Base-by-base conservation (phyloP, 2,329 filamentous ascomycete genomes). In the Domatiomyces catenatus region DNA sequence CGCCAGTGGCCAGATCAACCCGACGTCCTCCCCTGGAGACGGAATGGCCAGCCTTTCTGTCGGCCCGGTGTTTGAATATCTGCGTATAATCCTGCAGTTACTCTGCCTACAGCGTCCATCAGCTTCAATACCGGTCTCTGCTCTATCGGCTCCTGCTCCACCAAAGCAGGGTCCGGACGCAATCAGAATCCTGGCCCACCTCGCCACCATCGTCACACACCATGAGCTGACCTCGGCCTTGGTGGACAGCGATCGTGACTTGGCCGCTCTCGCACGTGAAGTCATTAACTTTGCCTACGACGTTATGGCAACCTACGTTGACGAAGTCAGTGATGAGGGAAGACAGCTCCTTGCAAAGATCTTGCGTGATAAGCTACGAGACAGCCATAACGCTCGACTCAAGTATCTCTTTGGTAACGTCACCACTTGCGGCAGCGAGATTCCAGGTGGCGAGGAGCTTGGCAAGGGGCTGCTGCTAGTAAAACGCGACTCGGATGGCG, bases 241-340 rank as follows among this genome's bases (percentile, higher is more conserved):
- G 6, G 52, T 15, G 32, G 32, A 39, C 32, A 39, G 32, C 15
- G 32, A 39, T 39, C 10, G 10, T 12, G 32, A 10, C 32, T 15
- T 39, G 10, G 8, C 32, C 15, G 10, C 32, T 15, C 32, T 39
- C 39, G 52, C 51, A 8, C 55, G 51, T 39, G 51, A 53, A 5
- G 46, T 60, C 20, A 45, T 52, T 12, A 53, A 51, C 5, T 66
- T 70, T 42, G 64, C 69, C 10, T 59, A 71, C 12, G 70, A 73
- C 52, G 67, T 71, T 12, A 69, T 69, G 8, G 65, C 69, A 8
- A 65, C 66, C 8, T 60, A 72, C 3, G 62, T 69, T 26, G 71
- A 73, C 50, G 63, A 64, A 15, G 64, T 72, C 49, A 64, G 67
- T 15, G 68, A 72, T 42, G 69, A 72, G 47, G 61, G 64, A 20